Percentiles rank a stretch among this genome's conserved stretches.
phyloP scores from a whole-genome alignment of 2,329 filamentous ascomycete species.

The Teratosphaeria zuluensis region DNA sequence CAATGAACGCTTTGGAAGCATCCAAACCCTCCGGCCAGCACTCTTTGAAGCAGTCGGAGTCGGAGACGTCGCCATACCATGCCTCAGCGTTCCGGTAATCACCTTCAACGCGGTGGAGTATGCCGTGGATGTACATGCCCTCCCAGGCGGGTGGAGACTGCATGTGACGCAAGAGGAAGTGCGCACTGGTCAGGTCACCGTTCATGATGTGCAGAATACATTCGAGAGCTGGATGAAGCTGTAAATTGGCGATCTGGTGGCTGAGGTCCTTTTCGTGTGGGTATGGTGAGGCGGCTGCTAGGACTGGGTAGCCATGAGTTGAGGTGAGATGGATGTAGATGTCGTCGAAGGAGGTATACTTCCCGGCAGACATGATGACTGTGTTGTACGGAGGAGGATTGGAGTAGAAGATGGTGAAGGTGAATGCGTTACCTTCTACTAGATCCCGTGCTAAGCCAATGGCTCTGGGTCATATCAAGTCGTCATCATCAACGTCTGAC shows the following conservation, averaged over 20 bases:
- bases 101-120: slow-evolving; percentile 43
- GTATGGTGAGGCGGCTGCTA: slow-evolving; percentile 19
- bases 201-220: slow-evolving; percentile 43
- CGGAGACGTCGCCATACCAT: slow-evolving; percentile 39
- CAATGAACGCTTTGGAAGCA: slow-evolving; percentile 22
- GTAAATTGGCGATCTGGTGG: slow-evolving; percentile 21
- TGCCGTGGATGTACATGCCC: slow-evolving; percentile 43
- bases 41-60: slow-evolving; percentile 25
- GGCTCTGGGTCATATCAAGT: not conserved
- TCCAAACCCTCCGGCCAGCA: slow-evolving; percentile 27
- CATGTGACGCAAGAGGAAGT: slow-evolving; percentile 46
- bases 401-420: not conserved
- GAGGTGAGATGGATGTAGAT: slow-evolving; percentile 23
- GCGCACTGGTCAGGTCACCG: slow-evolving; percentile 39
- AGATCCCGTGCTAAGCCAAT: not conserved
- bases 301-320: slow-evolving; percentile 12
- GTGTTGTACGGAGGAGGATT: not conserved
- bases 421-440: not conserved
- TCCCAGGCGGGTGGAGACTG: slow-evolving; percentile 39
- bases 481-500: not conserved
- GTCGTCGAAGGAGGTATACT: slow-evolving; percentile 17
- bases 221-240: slow-evolving; percentile 40
- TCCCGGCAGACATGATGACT: not conserved
- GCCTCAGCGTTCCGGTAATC: slow-evolving; percentile 40
- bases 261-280: slow-evolving; percentile 15